Base-by-base conservation (phyloP, 2,329 filamentous ascomycete genomes). In the Fusarium graminum region DNA sequence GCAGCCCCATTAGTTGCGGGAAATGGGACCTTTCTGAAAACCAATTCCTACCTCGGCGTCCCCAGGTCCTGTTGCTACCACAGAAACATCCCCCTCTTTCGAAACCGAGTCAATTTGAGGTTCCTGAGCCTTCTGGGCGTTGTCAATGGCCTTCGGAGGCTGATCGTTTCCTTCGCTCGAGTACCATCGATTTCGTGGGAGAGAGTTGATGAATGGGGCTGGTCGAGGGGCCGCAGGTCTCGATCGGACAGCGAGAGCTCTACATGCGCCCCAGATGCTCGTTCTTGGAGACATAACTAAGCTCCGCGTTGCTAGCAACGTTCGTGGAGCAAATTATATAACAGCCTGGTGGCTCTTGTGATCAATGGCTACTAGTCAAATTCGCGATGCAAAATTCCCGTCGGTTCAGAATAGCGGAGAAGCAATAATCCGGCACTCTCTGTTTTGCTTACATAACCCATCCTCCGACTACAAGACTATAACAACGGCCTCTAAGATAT, bases 201-300 rank as follows among this genome's bases (percentile, higher is more conserved):
- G 62, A 39, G 69, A 54, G 30, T 49, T 69, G 40, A 70, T 45
- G 46, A 75, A 68, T 19, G 63, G 62, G 47, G 70, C 53, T 29
- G 69, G 58, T 47, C 70, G 65, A 52, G 69, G 65, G 57, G 69
- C 65, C 50, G 52, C 64, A 69, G 73, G 70, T 54, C 71, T 69
- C 68, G 73, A 70, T 34, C 68, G 72, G 61, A 76, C 53, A 52
- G 73, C 74, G 47, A 79, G 69, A 69, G 72, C 69, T 72, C 74
- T 74, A 55, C 77, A 78, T 65, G 72, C 76, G 36, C 74, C 73
- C 76, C 74, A 77, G 55, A 78, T 61, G 59, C 72, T 73, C 58
- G 73, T 68, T 69, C 73, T 73, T 56, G 76, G 67, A 73, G 74
- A 73, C 76, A 78, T 78, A 68, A 52, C 69, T 69, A 68, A 73